phyloP scores from a whole-genome alignment of 2,329 filamentous ascomycete species.

The Curvularia sp. region DNA sequence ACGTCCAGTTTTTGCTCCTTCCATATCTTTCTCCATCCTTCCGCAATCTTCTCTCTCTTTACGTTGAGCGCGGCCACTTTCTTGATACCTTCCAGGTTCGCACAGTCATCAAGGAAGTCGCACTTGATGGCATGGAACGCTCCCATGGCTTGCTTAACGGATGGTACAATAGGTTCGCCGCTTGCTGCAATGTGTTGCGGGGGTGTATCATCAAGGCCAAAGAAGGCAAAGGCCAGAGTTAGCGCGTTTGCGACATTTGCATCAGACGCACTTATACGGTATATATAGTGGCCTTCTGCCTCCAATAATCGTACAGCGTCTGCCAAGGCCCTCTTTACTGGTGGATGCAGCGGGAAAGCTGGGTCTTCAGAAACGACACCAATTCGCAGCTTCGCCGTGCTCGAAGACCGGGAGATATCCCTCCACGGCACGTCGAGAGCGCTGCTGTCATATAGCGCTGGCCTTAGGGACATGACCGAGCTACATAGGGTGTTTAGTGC shows the following conservation, averaged over 20 bases:
- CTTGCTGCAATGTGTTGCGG: slow-evolving; percentile 1
- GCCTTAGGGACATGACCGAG: slow-evolving; percentile 9
- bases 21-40: slow-evolving; percentile 10
- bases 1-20: slow-evolving; percentile 9
- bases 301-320: slow-evolving; percentile 2
- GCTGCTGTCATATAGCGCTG: slow-evolving; percentile 8
- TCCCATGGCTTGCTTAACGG: slow-evolving; percentile 4
- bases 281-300: slow-evolving; percentile 11
- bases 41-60: slow-evolving; percentile 8
- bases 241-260: slow-evolving; percentile 10
- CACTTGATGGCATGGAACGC: not conserved
- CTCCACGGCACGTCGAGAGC: slow-evolving; percentile 14
- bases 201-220: slow-evolving; percentile 4
- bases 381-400: slow-evolving; percentile 5
- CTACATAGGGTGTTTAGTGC: slow-evolving; percentile 2
- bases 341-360: slow-evolving; percentile 10
- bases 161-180: slow-evolving; percentile 6
- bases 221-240: slow-evolving; percentile 5
- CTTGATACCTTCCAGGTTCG: not conserved
- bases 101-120: slow-evolving; percentile 4
- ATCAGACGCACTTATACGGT: not conserved
- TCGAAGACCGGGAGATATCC: not conserved
- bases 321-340: slow-evolving; percentile 12
- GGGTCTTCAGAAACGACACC: slow-evolving; percentile 15
- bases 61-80: slow-evolving; percentile 8